phyloP scores from a whole-genome alignment of 768 basidiomycete species.

The Aureoboletus auriporus region DNA sequence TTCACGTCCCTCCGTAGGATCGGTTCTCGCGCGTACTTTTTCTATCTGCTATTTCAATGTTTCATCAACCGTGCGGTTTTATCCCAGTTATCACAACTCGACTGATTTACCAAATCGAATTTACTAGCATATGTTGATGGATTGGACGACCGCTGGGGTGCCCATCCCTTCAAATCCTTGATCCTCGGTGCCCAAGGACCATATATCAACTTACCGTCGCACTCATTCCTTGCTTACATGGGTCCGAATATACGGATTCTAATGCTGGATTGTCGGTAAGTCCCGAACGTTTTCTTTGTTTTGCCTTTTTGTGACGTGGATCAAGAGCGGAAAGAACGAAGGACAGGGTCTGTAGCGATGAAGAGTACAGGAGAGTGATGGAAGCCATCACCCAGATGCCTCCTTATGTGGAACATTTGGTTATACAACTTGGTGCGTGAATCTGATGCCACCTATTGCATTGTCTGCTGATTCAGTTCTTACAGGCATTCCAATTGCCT shows the following conservation, averaged over 20 bases:
- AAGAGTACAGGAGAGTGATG: conserved; percentile 74
- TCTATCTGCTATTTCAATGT: conserved; percentile 91
- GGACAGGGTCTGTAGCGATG: conserved; percentile 71
- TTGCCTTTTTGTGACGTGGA: conserved; percentile 3
- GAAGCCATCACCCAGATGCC: conserved; percentile 59
- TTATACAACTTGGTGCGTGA: conserved; percentile 69
- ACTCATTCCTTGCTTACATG: conserved; percentile 76
- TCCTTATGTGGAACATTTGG: conserved; percentile 67
- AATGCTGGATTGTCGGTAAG: conserved; percentile 78
- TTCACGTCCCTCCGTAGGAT: conserved; percentile 44
- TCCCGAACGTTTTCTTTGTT: background rate
- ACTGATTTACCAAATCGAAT: background rate
- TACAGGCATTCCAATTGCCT: conserved; percentile 76
- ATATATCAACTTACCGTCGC: conserved; percentile 75
- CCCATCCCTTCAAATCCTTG: conserved; percentile 64
- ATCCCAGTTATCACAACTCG: background rate
- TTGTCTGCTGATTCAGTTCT: background rate
- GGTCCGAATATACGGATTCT: conserved; percentile 76
- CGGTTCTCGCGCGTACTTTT: conserved; percentile 84
- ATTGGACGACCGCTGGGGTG: conserved; percentile 51
- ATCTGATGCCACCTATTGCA: background rate
- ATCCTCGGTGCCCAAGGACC: conserved; percentile 76
- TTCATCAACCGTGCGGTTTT: conserved; percentile 67
- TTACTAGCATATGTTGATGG: conserved; percentile 55
- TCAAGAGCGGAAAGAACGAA: conserved; percentile 80